Evolutionary conservation across 495 filamentous ascomycete genomes (phyloP).

Genomic region (Penicillium manginii): DNA sequence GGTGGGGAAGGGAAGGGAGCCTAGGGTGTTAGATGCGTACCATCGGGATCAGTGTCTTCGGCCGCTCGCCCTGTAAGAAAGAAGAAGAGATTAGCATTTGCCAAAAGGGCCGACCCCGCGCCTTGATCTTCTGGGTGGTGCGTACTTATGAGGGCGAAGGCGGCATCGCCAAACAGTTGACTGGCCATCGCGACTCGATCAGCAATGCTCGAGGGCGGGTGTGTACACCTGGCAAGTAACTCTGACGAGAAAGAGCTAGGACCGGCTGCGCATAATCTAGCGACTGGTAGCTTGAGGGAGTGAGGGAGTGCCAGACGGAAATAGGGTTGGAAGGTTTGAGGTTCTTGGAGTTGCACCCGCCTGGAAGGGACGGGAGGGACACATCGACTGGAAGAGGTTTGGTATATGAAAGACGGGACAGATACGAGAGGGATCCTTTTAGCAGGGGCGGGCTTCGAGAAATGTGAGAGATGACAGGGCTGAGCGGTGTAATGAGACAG

Average conservation of each 20-base stretch:
- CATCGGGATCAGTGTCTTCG: conserved; percentile 56
- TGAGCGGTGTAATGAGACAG: conserved; percentile 1
- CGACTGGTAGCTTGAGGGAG: conserved; percentile 9
- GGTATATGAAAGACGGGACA: conserved; percentile 18
- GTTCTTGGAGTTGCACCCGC: conserved; percentile 24
- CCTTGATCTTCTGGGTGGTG: not conserved
- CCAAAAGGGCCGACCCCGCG: not conserved
- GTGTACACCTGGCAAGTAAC: conserved; percentile 37
- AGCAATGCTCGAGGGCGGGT: conserved; percentile 28
- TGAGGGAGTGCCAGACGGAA: conserved; percentile 7
- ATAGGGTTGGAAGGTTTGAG: conserved; percentile 11
- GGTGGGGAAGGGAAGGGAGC: conserved; percentile 12
- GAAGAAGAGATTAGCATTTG: conserved; percentile 24
- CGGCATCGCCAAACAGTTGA: conserved; percentile 42
- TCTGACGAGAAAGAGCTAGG: conserved; percentile 33
- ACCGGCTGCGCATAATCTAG: conserved; percentile 44
- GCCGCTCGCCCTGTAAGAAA: conserved; percentile 34
- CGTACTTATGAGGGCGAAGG: conserved; percentile 48
- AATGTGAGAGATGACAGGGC: not conserved
- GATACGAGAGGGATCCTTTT: conserved; percentile 2
- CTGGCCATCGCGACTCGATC: conserved; percentile 41
- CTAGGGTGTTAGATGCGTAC: conserved; percentile 36
- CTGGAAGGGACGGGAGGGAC: conserved; percentile 16
- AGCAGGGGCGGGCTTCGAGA: not conserved
- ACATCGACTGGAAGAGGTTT: conserved; percentile 14